phyloP scores from a whole-genome alignment of 108 stramenopile genomes.

The Cyclotella kingstonii region DNA sequence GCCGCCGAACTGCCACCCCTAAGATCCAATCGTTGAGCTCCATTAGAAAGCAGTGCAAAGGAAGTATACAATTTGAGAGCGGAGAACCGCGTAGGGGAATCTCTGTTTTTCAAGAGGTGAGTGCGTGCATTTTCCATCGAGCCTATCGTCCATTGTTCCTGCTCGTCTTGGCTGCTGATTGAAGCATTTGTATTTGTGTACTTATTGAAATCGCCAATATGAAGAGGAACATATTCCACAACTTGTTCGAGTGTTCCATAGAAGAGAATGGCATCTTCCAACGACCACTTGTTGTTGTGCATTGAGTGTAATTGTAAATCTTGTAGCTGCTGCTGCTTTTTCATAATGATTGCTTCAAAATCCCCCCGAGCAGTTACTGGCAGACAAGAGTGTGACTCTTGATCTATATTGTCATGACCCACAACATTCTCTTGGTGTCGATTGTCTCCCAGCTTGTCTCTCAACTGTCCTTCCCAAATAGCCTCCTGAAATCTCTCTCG shows the following conservation, averaged over 20 bases:
- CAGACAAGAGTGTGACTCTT: too few relatives aligned
- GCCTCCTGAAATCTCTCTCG: slow-evolving; percentile 11
- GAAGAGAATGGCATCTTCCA: slow-evolving; percentile 24
- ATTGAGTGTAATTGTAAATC: not conserved
- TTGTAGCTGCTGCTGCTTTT: not conserved
- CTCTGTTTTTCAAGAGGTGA: not conserved
- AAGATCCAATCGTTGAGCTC: slow-evolving; percentile 7
- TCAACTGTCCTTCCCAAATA: slow-evolving; percentile 12
- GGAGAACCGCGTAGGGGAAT: slow-evolving; percentile 13
- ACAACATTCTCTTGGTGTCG: not conserved
- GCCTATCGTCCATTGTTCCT: slow-evolving; percentile 12
- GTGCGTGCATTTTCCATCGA: slow-evolving; percentile 13
- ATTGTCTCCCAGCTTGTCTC: slow-evolving; percentile 20
- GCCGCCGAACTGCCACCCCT: not conserved
- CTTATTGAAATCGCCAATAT: not conserved
- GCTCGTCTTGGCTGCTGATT: not conserved
- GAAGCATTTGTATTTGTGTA: not conserved
- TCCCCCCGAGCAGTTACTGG: slow-evolving; percentile 11
- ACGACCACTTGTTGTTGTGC: slow-evolving; percentile 22
- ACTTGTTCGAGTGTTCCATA: slow-evolving; percentile 33
- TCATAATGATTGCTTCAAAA: slow-evolving; percentile 18
- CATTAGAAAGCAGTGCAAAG: slow-evolving; percentile 23
- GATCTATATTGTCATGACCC: not conserved
- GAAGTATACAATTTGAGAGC: slow-evolving; percentile 23
- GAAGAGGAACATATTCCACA: not conserved